Evolutionary conservation across 345 rosid species (phyloP).

Genomic region (Eucalyptus sp.): DNA sequence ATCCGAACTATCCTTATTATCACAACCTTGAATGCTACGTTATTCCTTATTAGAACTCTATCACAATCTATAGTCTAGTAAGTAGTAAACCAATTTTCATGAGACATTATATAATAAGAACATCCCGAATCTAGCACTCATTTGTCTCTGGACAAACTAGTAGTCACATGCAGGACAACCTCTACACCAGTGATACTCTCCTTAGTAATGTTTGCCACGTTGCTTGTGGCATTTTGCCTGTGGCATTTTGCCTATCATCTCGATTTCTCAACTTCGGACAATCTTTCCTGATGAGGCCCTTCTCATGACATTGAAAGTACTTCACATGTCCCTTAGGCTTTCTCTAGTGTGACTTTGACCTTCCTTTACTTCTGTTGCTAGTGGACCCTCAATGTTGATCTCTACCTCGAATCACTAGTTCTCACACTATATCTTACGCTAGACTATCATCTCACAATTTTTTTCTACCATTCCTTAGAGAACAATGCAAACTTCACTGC

Average conservation of each 20-base stretch:
- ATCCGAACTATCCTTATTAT: too few relatives aligned
- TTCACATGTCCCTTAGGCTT: background rate
- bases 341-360: background rate
- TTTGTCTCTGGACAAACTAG: too few relatives aligned
- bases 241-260: background rate
- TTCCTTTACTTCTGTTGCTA: fast-evolving
- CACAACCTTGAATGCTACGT: too few relatives aligned
- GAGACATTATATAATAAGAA: background rate
- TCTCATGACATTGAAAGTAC: background rate
- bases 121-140: background rate
- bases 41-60: too few relatives aligned
- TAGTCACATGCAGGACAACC: too few relatives aligned
- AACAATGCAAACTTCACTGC: background rate
- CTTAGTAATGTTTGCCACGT: background rate
- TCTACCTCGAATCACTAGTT: background rate
- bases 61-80: fast-evolving
- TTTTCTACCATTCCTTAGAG: too few relatives aligned
- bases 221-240: background rate
- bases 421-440: background rate
- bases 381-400: background rate
- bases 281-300: too few relatives aligned
- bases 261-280: background rate
- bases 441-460: background rate
- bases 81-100: too few relatives aligned
- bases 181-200: too few relatives aligned